phyloP scores from a whole-genome alignment of 805 yeast species.

The Schwanniomyces vanrijiae region DNA sequence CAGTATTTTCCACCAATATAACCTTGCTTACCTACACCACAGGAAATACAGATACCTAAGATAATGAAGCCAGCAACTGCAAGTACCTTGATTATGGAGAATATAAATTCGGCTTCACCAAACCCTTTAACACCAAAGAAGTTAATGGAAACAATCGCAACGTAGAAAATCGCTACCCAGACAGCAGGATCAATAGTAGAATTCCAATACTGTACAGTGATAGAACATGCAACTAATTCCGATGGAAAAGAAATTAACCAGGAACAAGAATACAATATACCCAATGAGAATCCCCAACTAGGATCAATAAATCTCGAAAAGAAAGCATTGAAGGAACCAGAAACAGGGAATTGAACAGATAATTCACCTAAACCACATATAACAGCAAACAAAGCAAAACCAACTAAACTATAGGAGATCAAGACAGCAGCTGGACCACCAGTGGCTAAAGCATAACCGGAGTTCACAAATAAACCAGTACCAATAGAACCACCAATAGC shows the following conservation, averaged over 20 bases:
- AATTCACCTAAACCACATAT: slow-evolving; percentile 67
- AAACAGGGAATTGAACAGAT: slow-evolving; percentile 48
- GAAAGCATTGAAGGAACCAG: slow-evolving; percentile 39
- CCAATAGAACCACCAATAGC: slow-evolving; percentile 65
- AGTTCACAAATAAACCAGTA: slow-evolving; percentile 35
- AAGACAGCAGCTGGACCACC: slow-evolving; percentile 48
- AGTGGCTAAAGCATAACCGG: slow-evolving; percentile 39
- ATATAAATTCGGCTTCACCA: slow-evolving; percentile 36
- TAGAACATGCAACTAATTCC: slow-evolving; percentile 40
- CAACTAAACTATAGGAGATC: slow-evolving; percentile 58
- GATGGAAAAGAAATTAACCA: slow-evolving; percentile 40
- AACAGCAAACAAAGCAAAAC: slow-evolving; percentile 56
- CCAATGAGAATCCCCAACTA: slow-evolving; percentile 42
- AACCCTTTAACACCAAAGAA: slow-evolving; percentile 38
- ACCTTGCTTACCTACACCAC: slow-evolving; percentile 42
- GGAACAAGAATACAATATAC: slow-evolving; percentile 39
- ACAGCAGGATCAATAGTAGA: slow-evolving; percentile 34
- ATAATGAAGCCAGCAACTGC: slow-evolving; percentile 38
- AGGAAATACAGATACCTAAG: slow-evolving; percentile 33
- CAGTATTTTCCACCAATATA: slow-evolving; percentile 34
- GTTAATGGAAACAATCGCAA: slow-evolving; percentile 28
- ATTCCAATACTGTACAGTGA: slow-evolving; percentile 36
- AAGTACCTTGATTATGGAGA: slow-evolving; percentile 32
- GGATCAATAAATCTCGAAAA: slow-evolving; percentile 38
- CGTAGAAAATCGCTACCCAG: slow-evolving; percentile 36